Conservation (phyloP, 148 eudicot species). For the Rhododendron vialii region DNA sequence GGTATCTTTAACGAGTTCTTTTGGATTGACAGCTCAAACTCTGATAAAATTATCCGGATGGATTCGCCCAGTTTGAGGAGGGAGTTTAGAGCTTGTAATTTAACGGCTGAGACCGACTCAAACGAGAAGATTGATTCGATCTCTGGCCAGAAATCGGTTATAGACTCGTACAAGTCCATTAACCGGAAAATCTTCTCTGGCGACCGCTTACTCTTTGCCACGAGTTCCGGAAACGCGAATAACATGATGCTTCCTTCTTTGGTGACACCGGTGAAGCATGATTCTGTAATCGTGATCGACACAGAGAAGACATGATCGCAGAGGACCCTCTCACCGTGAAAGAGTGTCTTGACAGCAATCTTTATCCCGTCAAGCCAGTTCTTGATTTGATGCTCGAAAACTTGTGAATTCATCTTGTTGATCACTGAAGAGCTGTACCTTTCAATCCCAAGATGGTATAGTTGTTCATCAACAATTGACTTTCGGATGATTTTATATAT, state of each 20-base stretch:
- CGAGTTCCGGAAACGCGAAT: conserved; percentile 25
- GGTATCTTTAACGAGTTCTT: conserved; percentile 17
- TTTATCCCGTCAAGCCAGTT: conserved; percentile 20
- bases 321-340: conserved; percentile 25
- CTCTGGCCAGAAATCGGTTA: conserved; percentile 26
- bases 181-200: conserved; percentile 21
- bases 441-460: conserved; percentile 23
- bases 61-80: conserved; percentile 15
- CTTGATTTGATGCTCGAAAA: conserved; percentile 12
- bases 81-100: conserved; percentile 26
- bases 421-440: conserved; percentile 13
- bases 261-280: conserved; percentile 13
- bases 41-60: conserved; percentile 7
- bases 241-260: conserved; percentile 22
- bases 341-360: conserved; percentile 18
- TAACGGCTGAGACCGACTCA: conserved; percentile 18
- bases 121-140: conserved; percentile 35
- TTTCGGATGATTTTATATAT: conserved; percentile 22
- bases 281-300: conserved; percentile 15
- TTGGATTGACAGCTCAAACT: conserved; percentile 26
- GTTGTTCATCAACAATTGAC: conserved; percentile 19
- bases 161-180: conserved; percentile 22
- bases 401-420: conserved; percentile 13
- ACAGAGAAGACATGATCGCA: conserved; percentile 25
- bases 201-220: conserved; percentile 16